Evolutionary conservation across 106 monocot species (phyloP).

Genomic region (Dioscorea dumetorum): DNA sequence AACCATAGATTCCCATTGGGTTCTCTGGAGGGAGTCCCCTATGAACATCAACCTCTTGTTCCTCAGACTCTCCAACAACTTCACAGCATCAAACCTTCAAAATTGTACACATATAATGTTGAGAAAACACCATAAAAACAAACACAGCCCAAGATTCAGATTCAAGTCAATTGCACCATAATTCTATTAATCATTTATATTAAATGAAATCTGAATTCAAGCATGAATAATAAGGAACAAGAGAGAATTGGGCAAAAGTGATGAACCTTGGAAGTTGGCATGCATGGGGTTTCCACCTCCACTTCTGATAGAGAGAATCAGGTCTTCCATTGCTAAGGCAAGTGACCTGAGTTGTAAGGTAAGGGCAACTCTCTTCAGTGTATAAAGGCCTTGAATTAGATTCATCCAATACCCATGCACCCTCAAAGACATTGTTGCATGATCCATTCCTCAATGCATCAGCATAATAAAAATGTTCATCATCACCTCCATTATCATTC

Average conservation of each 20-base stretch:
- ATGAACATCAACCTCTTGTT: conserved; percentile 42
- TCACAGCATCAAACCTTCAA: conserved; percentile 17
- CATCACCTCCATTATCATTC: background rate
- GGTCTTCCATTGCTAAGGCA: conserved; percentile 30
- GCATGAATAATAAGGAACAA: background rate
- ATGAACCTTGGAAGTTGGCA: conserved; percentile 20
- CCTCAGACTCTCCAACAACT: conserved; percentile 23
- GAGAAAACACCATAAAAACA: too few species aligned
- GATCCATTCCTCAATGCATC: conserved; percentile 2
- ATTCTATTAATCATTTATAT: too few species aligned
- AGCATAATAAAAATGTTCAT: background rate
- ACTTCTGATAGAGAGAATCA: conserved; percentile 29
- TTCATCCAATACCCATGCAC: conserved; percentile 23
- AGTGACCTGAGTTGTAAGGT: conserved; percentile 26
- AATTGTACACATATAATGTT: background rate
- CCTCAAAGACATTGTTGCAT: conserved; percentile 29
- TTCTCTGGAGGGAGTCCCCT: conserved; percentile 44
- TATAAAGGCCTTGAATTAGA: conserved; percentile 13
- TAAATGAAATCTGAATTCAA: too few species aligned
- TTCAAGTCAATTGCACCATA: too few species aligned
- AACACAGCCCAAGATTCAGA: too few species aligned
- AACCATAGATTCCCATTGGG: conserved; percentile 54
- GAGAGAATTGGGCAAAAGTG: too few species aligned
- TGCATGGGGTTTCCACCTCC: conserved; percentile 30
- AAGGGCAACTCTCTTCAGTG: conserved; percentile 31